These are phyloP conservation scores for Acanthamoeba healyi DNA, from an alignment of 208 protist species.

Conservation along the genomic window DNA sequence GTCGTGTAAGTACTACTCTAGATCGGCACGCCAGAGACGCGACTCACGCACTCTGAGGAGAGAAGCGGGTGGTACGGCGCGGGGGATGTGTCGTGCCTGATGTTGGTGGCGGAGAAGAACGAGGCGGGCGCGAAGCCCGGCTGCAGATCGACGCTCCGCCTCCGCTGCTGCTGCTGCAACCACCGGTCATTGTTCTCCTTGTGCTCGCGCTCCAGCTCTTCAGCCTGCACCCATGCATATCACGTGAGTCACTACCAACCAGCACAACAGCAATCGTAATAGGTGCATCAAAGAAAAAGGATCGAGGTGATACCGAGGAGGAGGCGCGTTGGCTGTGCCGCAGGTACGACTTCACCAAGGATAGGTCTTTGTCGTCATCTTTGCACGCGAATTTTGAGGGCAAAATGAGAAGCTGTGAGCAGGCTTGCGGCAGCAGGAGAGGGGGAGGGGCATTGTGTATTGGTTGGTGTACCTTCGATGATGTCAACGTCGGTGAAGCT, in stretches of 20 bases:
- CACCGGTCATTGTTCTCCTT: conserved; percentile 18
- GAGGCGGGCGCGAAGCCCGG: conserved; percentile 21
- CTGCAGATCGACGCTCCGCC: not conserved
- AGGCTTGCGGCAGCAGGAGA: not conserved
- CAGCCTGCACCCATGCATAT: too few relatives aligned
- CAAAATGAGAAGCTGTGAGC: not conserved
- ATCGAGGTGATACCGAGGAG: not conserved
- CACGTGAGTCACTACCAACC: too few relatives aligned
- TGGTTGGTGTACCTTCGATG: too few relatives aligned
- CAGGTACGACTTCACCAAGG: not conserved
- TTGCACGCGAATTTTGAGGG: not conserved
- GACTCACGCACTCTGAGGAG: not conserved
- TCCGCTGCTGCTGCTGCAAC: not conserved
- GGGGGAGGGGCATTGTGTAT: too few relatives aligned
- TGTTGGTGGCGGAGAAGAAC: conserved; percentile 7
- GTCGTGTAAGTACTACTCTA: not conserved
- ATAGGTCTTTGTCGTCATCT: not conserved
- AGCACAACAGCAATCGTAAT: not conserved
- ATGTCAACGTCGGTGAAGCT: too few relatives aligned
- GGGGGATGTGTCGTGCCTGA: conserved; percentile 9
- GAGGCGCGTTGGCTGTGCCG: conserved; percentile 4
- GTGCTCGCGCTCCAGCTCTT: not conserved
- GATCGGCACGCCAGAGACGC: not conserved
- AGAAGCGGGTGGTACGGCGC: not conserved
- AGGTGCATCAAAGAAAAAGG: not conserved